Percentiles rank a stretch among this genome's conserved stretches.
Evolutionary conservation across 257 asterid species (phyloP).

Genomic region (Orobanche coerulescens): DNA sequence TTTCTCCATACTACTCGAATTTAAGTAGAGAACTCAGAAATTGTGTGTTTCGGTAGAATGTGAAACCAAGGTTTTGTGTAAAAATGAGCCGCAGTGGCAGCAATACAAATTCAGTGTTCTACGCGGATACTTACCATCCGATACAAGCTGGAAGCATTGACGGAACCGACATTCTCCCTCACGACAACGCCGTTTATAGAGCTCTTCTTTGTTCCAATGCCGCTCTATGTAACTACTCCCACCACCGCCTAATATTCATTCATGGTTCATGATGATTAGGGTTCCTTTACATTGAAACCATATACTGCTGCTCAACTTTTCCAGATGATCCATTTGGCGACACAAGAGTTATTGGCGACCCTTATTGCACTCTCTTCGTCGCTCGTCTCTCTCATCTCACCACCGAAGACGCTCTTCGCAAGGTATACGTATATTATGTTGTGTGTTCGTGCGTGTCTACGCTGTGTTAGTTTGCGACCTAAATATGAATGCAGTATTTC

Average conservation of each 20-base stretch:
- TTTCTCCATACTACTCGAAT: too few relatives aligned
- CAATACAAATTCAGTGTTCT: constrained; percentile 63
- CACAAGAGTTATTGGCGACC: constrained; percentile 74
- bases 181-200: constrained; percentile 77
- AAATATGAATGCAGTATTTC: neutral
- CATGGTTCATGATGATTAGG: constrained; percentile 13
- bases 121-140: constrained; percentile 78
- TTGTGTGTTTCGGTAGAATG: neutral
- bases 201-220: constrained; percentile 90
- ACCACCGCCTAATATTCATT: neutral
- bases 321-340: constrained; percentile 93
- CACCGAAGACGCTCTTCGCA: constrained; percentile 64
- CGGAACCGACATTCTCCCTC: constrained; percentile 83
- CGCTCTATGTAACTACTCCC: constrained; percentile 48
- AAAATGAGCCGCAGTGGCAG: constrained; percentile 33
- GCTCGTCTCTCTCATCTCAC: constrained; percentile 80
- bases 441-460: neutral
- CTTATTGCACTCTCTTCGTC: constrained; percentile 81
- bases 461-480: neutral
- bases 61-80: neutral
- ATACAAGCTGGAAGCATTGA: constrained; percentile 98
- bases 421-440: constrained; percentile 28
- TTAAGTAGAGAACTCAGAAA: too few relatives aligned
- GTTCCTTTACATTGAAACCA: constrained; percentile 3
- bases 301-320: constrained; percentile 14